Conservation (phyloP, 345 rosid genomes). For the Rhodamnia rubescens region DNA sequence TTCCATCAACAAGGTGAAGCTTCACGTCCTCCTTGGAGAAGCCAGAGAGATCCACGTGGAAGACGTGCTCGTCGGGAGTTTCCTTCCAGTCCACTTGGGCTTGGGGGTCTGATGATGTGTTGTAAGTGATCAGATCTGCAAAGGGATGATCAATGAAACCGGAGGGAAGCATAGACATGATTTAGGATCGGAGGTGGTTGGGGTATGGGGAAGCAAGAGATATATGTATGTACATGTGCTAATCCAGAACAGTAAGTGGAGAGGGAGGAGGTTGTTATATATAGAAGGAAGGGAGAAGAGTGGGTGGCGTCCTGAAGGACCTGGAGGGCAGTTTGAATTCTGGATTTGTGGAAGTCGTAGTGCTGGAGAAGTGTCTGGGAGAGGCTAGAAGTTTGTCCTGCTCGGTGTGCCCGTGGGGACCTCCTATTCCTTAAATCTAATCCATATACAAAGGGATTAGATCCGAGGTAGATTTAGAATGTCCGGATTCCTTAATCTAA, state of each 20-base stretch:
- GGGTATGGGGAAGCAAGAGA: background rate
- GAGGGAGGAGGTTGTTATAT: background rate
- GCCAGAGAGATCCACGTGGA: constrained; percentile 29
- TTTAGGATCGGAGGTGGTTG: background rate
- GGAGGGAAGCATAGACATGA: background rate
- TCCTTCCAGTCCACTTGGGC: constrained; percentile 33
- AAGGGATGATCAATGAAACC: background rate
- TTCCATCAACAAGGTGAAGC: constrained; percentile 12
- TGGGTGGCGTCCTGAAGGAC: background rate
- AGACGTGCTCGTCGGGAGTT: constrained; percentile 20
- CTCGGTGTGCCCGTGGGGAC: background rate
- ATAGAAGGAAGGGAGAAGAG: background rate
- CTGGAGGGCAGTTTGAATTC: background rate
- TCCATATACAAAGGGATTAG: too few species aligned
- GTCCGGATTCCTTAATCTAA: too few species aligned
- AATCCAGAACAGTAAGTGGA: background rate
- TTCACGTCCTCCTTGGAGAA: constrained; percentile 26
- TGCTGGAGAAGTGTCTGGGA: background rate
- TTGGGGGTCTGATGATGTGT: background rate
- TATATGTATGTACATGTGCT: background rate
- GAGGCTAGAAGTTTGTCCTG: background rate
- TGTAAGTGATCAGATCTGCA: background rate
- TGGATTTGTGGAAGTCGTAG: background rate
- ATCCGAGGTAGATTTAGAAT: too few species aligned
- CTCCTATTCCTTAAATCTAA: background rate